Percentiles rank a stretch among this genome's conserved stretches.
These are phyloP conservation scores for Yamadazyma tumulicola DNA, from an alignment of 805 yeast species.

Conservation along the genomic window DNA sequence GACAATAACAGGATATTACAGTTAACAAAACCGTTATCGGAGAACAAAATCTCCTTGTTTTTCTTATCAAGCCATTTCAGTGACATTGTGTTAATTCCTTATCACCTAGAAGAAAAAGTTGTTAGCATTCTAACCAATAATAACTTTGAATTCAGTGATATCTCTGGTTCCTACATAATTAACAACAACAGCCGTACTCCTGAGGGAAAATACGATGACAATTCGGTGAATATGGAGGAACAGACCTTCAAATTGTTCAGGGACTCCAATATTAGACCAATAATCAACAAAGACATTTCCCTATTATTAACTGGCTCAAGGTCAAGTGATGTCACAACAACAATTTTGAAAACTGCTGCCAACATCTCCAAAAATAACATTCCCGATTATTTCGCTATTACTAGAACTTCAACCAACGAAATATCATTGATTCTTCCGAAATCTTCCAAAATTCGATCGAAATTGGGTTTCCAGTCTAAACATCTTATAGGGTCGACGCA, in stretches of 20 bases:
- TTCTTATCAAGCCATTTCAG: constrained; percentile 62
- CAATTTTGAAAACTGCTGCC: constrained; percentile 42
- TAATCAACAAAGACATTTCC: constrained; percentile 35
- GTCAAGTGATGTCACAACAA: constrained; percentile 40
- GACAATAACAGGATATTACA: constrained; percentile 48
- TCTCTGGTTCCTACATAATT: constrained; percentile 40
- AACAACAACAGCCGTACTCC: constrained; percentile 3
- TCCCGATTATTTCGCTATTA: constrained; percentile 49
- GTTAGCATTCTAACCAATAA: constrained; percentile 40
- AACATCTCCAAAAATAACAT: constrained; percentile 25
- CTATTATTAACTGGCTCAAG: constrained; percentile 59
- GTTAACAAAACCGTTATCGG: constrained; percentile 56
- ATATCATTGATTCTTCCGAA: constrained; percentile 47
- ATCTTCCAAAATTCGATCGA: constrained; percentile 28
- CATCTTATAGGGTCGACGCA: constrained; percentile 53
- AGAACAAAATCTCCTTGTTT: constrained; percentile 54
- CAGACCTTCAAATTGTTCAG: constrained; percentile 35
- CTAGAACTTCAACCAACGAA: constrained; percentile 50
- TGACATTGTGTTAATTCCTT: constrained; percentile 61
- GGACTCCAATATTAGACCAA: constrained; percentile 40
- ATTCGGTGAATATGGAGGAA: constrained; percentile 16
- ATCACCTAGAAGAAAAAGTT: constrained; percentile 40
- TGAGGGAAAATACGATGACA: not conserved
- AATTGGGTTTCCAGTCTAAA: constrained; percentile 38
- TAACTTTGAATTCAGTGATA: constrained; percentile 43